Percentiles rank a stretch among this genome's conserved stretches.
Conservation (phyloP, 306 rosid genomes). For the Aeschynomene evenia region DNA sequence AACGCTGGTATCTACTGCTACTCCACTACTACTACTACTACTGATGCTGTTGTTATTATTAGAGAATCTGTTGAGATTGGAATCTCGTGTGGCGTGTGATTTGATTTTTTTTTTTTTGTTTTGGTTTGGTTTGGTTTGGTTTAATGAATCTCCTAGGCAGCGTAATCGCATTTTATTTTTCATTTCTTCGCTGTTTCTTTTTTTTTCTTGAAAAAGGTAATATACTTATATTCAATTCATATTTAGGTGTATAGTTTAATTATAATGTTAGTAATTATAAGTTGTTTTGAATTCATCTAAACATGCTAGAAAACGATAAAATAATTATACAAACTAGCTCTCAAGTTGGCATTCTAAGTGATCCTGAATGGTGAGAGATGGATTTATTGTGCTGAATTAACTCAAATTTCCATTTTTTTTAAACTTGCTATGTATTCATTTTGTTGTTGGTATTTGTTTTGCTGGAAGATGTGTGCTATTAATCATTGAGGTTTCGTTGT, state of each 20-base stretch:
- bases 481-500: not conserved
- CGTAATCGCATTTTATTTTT: not conserved
- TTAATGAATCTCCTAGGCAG: not conserved
- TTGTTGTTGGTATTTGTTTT: not conserved
- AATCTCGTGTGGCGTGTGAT: not conserved
- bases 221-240: not conserved
- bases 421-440: not conserved
- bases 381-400: not conserved
- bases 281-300: not conserved
- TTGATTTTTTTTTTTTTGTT: not conserved
- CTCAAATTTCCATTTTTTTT: not conserved
- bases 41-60: too few relatives aligned
- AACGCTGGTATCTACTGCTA: slow-evolving; percentile 59
- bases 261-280: not conserved
- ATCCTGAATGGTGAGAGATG: not conserved
- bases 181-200: not conserved
- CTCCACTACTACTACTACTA: too few relatives aligned
- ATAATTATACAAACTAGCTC: not conserved
- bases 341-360: not conserved
- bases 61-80: too few relatives aligned
- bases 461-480: not conserved
- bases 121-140: not conserved
- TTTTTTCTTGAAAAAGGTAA: not conserved
- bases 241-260: not conserved
- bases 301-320: not conserved